Evolutionary conservation across 768 basidiomycete species (phyloP).

Genomic region (Tricholoma matsutake): DNA sequence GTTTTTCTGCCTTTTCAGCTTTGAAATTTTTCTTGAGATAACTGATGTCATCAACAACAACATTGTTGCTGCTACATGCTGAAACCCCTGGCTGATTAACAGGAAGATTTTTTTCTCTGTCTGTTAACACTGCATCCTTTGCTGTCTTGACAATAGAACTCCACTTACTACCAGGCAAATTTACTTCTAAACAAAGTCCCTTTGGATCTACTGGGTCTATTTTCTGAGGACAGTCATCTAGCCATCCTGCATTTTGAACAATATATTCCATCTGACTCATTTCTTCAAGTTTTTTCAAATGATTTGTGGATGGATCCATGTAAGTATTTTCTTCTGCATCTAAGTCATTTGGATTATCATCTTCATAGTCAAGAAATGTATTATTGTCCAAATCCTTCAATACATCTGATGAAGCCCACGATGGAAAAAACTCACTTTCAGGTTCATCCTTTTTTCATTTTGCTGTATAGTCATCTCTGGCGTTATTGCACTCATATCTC

Average conservation of each 20-base stretch:
- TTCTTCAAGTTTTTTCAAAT: too few species aligned
- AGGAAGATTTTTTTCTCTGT: neutral
- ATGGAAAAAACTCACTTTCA: neutral
- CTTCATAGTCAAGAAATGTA: neutral
- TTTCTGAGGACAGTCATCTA: too few species aligned
- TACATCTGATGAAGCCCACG: too few species aligned
- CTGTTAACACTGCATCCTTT: neutral
- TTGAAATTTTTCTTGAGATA: neutral
- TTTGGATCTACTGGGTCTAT: neutral
- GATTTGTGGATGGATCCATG: neutral
- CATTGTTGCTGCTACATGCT: neutral
- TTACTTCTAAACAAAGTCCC: neutral
- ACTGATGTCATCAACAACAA: neutral
- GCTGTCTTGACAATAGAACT: too few species aligned
- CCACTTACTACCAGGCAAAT: too few species aligned
- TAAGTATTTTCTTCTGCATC: neutral
- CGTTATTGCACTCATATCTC: constrained; percentile 35
- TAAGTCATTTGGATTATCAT: neutral
- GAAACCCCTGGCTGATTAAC: neutral
- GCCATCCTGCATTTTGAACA: too few species aligned
- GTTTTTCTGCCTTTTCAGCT: neutral
- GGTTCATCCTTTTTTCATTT: constrained; percentile 3
- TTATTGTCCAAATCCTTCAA: neutral
- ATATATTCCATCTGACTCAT: too few species aligned
- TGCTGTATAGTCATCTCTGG: too few species aligned